Percentiles rank a stretch among this genome's conserved stretches.
Conservation (phyloP, 192 early-diverging fungal genomes). For the Backusella tuberculispora region DNA sequence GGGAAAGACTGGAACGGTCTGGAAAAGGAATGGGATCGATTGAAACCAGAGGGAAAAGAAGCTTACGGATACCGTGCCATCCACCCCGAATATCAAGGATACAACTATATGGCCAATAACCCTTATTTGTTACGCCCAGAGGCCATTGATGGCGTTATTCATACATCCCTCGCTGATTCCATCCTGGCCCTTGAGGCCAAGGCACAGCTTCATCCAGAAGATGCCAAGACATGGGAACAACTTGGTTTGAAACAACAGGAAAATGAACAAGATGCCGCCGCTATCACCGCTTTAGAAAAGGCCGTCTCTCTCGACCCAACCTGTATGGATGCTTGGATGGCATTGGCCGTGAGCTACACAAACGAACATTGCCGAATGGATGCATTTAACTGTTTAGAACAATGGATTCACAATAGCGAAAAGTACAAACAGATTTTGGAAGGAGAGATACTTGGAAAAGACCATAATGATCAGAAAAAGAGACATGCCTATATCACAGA, state of each 20-base stretch:
- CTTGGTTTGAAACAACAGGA: conserved; percentile 94
- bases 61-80: conserved; percentile 54
- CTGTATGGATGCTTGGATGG: conserved; percentile 80
- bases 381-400: conserved; percentile 87
- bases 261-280: conserved; percentile 92
- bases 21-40: conserved; percentile 72
- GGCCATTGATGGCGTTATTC: conserved; percentile 49
- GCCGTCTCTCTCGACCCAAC: conserved; percentile 77
- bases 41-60: conserved; percentile 29
- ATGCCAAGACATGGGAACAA: conserved; percentile 83
- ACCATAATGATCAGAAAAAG: conserved; percentile 42
- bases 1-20: conserved; percentile 73
- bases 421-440: conserved; percentile 62
- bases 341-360: conserved; percentile 90
- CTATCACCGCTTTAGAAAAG: conserved; percentile 87
- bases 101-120: conserved; percentile 78
- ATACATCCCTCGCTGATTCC: conserved; percentile 78
- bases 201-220: conserved; percentile 75
- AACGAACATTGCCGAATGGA: conserved; percentile 88
- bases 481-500: conserved; percentile 75
- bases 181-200: conserved; percentile 92
- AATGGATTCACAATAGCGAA: conserved; percentile 80
- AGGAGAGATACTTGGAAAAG: conserved; percentile 36
- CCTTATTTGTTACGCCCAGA: conserved; percentile 64
- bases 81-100: conserved; percentile 66